Evolutionary conservation across 169 alveolate genomes (phyloP).

Genomic region (Plasmodium relictum): DNA sequence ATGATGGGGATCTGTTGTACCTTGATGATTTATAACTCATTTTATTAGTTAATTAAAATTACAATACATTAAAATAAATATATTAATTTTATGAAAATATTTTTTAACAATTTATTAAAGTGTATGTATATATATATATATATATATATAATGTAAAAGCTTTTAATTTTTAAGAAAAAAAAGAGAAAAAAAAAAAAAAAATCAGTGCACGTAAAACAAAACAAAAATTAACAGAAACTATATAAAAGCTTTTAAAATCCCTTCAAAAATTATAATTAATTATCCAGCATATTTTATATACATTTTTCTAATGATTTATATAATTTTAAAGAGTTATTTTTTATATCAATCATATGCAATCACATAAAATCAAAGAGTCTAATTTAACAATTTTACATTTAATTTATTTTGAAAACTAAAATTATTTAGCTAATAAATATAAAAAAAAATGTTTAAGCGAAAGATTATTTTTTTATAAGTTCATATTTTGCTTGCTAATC

Average conservation of each 20-base stretch:
- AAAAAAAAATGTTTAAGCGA: slow-evolving; percentile 6
- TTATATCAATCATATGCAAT: slow-evolving; percentile 8
- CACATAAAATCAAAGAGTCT: slow-evolving; percentile 34
- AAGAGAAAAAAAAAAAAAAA: slow-evolving; percentile 21
- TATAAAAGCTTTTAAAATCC: slow-evolving; percentile 15
- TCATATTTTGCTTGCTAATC: slow-evolving; percentile 10
- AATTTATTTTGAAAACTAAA: slow-evolving; percentile 15
- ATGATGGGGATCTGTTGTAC: slow-evolving; percentile 78
- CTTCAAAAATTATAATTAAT: slow-evolving; percentile 28
- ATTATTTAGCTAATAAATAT: background rate
- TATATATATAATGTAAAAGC: slow-evolving; percentile 2
- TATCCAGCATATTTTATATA: slow-evolving; percentile 48
- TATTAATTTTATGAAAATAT: slow-evolving; percentile 19
- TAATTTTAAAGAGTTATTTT: slow-evolving; percentile 36
- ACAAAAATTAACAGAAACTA: slow-evolving; percentile 50
- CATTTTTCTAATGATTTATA: slow-evolving; percentile 31
- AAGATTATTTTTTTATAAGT: background rate
- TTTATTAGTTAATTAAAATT: slow-evolving; percentile 32
- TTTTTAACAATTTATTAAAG: slow-evolving; percentile 39
- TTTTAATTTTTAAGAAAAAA: slow-evolving; percentile 6
- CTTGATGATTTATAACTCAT: slow-evolving; percentile 82
- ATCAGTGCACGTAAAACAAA: slow-evolving; percentile 44
- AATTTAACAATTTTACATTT: slow-evolving; percentile 9
- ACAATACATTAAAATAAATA: slow-evolving; percentile 45
- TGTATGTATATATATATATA: slow-evolving; percentile 18